phyloP scores from a whole-genome alignment of 2,329 filamentous ascomycete species.

The Cordyceps sp. region DNA sequence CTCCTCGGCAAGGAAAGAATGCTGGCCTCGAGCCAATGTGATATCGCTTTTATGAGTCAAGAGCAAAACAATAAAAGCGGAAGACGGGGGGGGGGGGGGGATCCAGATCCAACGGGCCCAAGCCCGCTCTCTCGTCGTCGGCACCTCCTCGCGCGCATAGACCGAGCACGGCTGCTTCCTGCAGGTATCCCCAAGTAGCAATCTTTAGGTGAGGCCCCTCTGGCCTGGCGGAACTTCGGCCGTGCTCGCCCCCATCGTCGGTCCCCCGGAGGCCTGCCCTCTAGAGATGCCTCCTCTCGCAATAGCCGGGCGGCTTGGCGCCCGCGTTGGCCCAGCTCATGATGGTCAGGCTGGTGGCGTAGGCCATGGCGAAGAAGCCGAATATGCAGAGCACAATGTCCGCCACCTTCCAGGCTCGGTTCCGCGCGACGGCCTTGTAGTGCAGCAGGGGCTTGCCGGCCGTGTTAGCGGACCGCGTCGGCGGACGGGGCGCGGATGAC shows the following conservation, averaged over 20 bases:
- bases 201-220: neutral
- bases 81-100: too few relatives aligned
- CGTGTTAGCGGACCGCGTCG: conserved; percentile 12
- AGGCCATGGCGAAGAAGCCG: conserved; percentile 74
- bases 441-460: conserved; percentile 72
- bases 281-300: conserved; percentile 21
- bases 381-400: conserved; percentile 70
- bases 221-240: too few relatives aligned
- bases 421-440: conserved; percentile 62
- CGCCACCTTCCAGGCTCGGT: conserved; percentile 45
- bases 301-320: conserved; percentile 33
- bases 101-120: neutral
- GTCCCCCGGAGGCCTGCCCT: neutral
- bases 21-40: too few relatives aligned
- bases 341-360: conserved; percentile 77
- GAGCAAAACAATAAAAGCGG: too few relatives aligned
- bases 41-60: too few relatives aligned
- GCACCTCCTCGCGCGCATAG: neutral
- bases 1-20: too few relatives aligned
- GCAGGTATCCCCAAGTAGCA: neutral
- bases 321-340: conserved; percentile 63
- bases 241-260: neutral
- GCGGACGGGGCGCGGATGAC: conserved; percentile 17
- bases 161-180: neutral
- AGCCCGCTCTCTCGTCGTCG: too few relatives aligned